These are phyloP conservation scores for Fusarium sp. DNA, from an alignment of 2,329 filamentous ascomycete genomes.

Conservation along the genomic window DNA sequence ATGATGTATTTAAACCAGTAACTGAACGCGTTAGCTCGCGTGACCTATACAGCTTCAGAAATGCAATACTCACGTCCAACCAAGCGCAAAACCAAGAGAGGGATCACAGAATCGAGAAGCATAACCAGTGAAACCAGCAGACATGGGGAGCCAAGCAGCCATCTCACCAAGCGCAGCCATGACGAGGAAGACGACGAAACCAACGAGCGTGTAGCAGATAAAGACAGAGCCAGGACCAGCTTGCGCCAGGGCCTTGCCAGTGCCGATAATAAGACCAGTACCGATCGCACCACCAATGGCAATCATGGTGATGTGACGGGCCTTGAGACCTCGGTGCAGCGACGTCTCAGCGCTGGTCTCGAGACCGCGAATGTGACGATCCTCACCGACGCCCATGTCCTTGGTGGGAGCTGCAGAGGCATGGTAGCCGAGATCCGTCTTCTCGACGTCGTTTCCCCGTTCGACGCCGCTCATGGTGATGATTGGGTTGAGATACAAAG, in stretches of 20 bases:
- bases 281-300: constrained; percentile 80
- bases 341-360: constrained; percentile 59
- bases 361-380: constrained; percentile 56
- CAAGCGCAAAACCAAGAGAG: constrained; percentile 80
- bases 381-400: constrained; percentile 29
- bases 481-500: neutral
- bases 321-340: constrained; percentile 63
- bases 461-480: constrained; percentile 17
- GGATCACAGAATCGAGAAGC: constrained; percentile 82
- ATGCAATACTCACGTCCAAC: constrained; percentile 68
- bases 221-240: constrained; percentile 72
- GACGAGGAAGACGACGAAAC: constrained; percentile 79
- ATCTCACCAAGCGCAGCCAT: constrained; percentile 87
- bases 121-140: constrained; percentile 83
- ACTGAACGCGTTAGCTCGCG: constrained; percentile 42
- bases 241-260: constrained; percentile 62
- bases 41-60: neutral
- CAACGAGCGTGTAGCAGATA: constrained; percentile 75
- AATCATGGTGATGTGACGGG: constrained; percentile 66
- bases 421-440: constrained; percentile 39
- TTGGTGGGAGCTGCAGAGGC: constrained; percentile 12
- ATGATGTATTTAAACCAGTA: constrained; percentile 85
- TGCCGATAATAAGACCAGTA: constrained; percentile 78
- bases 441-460: constrained; percentile 37
- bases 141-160: constrained; percentile 82